Evolutionary conservation across 2,329 filamentous ascomycete species (phyloP).

Genomic region (Aspergillus felis): DNA sequence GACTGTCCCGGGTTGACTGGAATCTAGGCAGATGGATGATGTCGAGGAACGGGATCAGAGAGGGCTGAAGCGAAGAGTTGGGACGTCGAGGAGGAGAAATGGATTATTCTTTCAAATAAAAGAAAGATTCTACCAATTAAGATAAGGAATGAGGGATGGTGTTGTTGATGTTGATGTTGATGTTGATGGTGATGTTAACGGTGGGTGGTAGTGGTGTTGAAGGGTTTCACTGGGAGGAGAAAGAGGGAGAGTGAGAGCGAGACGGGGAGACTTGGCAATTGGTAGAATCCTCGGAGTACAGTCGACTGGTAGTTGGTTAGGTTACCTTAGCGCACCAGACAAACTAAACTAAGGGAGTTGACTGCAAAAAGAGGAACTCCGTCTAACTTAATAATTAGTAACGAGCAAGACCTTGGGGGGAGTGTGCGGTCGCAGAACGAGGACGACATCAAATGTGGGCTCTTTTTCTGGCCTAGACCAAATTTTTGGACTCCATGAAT

Average conservation of each 20-base stretch:
- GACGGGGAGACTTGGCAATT: not conserved
- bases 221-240: not conserved
- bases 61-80: conserved; percentile 8
- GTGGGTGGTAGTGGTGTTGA: not conserved
- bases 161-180: conserved; percentile 1
- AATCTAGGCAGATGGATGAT: conserved; percentile 1
- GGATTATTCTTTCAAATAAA: not conserved
- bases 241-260: not conserved
- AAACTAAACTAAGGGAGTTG: not conserved
- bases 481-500: not conserved
- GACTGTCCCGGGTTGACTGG: conserved; percentile 8
- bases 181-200: not conserved
- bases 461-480: not conserved
- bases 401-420: no score
- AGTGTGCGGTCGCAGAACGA: not conserved
- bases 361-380: not conserved
- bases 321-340: not conserved
- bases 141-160: conserved; percentile 8
- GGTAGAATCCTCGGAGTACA: no score
- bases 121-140: not conserved
- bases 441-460: not conserved
- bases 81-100: conserved; percentile 3
- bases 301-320: not conserved
- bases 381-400: no score
- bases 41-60: conserved; percentile 1